These are phyloP conservation scores for Tulasnella sp. DNA, from an alignment of 768 basidiomycete genomes.

Conservation along the genomic window DNA sequence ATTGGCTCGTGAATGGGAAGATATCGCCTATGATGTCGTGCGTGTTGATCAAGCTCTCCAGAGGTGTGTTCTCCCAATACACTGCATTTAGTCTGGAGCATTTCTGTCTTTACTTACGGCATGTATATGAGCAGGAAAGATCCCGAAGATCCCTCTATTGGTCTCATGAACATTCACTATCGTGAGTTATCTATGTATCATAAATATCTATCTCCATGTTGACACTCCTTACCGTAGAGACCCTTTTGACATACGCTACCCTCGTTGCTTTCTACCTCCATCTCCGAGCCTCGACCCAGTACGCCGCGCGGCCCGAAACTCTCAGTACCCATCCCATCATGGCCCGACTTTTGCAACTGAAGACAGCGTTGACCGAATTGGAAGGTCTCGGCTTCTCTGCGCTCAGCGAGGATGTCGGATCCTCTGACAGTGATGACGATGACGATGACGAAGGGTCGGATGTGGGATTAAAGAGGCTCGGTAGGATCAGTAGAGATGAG, in stretches of 20 bases:
- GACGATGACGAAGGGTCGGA: slow-evolving; percentile 34
- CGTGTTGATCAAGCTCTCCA: slow-evolving; percentile 43
- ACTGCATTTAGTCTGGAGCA: not conserved
- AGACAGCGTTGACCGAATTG: slow-evolving; percentile 66
- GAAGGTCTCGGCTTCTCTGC: slow-evolving; percentile 70
- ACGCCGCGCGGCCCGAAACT: slow-evolving; percentile 46
- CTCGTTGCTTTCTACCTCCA: slow-evolving; percentile 88
- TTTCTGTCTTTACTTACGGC: not conserved
- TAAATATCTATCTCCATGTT: not conserved
- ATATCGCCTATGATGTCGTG: slow-evolving; percentile 44
- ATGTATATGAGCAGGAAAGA: slow-evolving; percentile 32
- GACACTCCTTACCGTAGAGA: slow-evolving; percentile 41
- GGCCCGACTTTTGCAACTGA: slow-evolving; percentile 65
- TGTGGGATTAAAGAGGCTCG: not conserved
- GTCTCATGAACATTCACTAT: slow-evolving; percentile 76
- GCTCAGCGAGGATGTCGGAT: slow-evolving; percentile 19
- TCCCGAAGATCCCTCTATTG: slow-evolving; percentile 45
- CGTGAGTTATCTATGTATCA: slow-evolving; percentile 40
- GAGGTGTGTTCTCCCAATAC: slow-evolving; percentile 32
- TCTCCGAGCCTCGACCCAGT: slow-evolving; percentile 60
- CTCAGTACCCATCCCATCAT: slow-evolving; percentile 64
- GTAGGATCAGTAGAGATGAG: not conserved
- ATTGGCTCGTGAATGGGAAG: slow-evolving; percentile 74
- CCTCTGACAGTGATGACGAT: slow-evolving; percentile 23
- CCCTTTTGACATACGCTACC: slow-evolving; percentile 79